Percentiles rank a stretch among this genome's conserved stretches.
These are phyloP conservation scores for Bryum argenteum DNA, from an alignment of 225 moss, liverwort and hornwort genomes.

Conservation along the genomic window DNA sequence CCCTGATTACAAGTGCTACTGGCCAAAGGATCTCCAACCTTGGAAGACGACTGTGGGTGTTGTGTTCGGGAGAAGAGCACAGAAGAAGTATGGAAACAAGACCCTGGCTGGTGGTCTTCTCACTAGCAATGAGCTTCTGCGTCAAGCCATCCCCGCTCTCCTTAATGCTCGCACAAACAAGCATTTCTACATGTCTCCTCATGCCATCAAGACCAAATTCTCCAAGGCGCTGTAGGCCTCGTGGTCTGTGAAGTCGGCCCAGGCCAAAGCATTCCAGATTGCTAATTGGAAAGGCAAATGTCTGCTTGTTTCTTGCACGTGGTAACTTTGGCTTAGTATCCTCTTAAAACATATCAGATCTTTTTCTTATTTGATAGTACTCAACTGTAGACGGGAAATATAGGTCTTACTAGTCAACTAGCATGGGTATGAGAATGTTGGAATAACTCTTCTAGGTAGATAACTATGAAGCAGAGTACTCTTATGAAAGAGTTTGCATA, in stretches of 20 bases:
- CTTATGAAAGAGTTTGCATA: too few species aligned
- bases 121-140: constrained; percentile 60
- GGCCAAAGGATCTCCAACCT: constrained; percentile 66
- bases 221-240: constrained; percentile 45
- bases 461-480: too few species aligned
- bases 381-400: too few species aligned
- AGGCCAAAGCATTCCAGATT: constrained; percentile 53
- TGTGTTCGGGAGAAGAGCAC: constrained; percentile 66
- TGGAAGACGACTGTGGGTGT: constrained; percentile 66
- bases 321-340: constrained; percentile 9
- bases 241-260: constrained; percentile 42
- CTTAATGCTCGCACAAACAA: constrained; percentile 64
- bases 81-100: constrained; percentile 58
- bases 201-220: constrained; percentile 48
- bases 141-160: constrained; percentile 65
- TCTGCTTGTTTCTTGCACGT: constrained; percentile 68
- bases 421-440: too few species aligned
- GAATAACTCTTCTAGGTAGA: too few species aligned
- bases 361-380: too few species aligned
- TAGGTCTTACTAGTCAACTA: too few species aligned
- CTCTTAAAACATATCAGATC: too few species aligned
- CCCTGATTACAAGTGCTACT: constrained; percentile 64
- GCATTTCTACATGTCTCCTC: constrained; percentile 66
- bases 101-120: constrained; percentile 61
- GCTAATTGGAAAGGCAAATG: constrained; percentile 76